Evolutionary conservation across 179 eudicot species (phyloP), one percentile per base, ranked within the genome.

Genomic region (Camellia oleifera): DNA sequence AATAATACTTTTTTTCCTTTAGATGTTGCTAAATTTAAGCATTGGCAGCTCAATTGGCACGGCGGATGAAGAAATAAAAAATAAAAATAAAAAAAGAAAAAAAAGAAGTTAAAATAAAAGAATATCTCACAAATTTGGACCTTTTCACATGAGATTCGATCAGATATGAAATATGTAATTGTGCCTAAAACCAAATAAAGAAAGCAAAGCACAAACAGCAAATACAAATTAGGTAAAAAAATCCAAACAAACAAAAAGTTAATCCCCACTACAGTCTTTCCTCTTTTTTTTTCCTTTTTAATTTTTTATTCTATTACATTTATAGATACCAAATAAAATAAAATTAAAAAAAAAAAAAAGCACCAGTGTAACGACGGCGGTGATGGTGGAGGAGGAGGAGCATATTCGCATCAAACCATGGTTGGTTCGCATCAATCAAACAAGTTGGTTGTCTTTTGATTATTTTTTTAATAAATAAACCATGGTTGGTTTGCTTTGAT

Each of bases 391-490:
- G 70, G 46, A 1, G 42, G 45, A 20, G 15, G 20, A 56, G 18
- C 44, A 48, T 48, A 56, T 69, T 69, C 74, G 18, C 64, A 78
- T 69, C 81, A 44, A 57, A 20, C 57, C 61, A 76, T 32, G 40
- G 69, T 67, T 64, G 7, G 20, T 15, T 14, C 74, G 18, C 64
- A 78, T 69, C 81, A 44, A 32, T 32, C 40, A 32, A 57, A 20
- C 57, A 76, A 76, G 78, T 67, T 64, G 7, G 20, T 15, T 14
- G 20, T 5, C 6, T 60, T 13, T 72, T 72, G 75, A 45, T 72
- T 56, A 44, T 46, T 44, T 40, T 64, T 77, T 20, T 45, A 26
- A 3, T 52, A 40, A 23, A 42, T 50, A 12, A 48, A 48, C 52
- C 4, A 54, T 4, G 14, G 5, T 0, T 14, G 6, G 20, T 52